Base-by-base conservation (phyloP, 2,329 filamentous ascomycete species). In the Akanthomyces uredinophilus region DNA sequence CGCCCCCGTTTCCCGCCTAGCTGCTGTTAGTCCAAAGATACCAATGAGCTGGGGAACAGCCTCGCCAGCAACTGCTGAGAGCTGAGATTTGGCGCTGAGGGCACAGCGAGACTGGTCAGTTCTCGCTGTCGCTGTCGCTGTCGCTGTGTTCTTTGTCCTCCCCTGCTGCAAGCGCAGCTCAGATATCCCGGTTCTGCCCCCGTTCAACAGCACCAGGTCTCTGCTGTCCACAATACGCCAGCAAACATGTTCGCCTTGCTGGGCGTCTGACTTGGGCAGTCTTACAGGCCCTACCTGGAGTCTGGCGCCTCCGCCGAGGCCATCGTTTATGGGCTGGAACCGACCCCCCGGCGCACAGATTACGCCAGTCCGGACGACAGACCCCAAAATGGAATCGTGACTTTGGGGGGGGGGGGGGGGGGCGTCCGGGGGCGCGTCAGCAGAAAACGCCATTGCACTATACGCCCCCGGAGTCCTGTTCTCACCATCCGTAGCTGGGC, bases 321-420 rank as follows among this genome's bases (percentile, higher is more conserved):
- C 29, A 27, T 46, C 41, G 11, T 55, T 37, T 10, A 46, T 32
- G 47, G 50, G 51, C 59, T 55, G 50, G 58, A 61, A 52, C 20
- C 27, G n/a, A 47, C 47, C 51, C 51, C 27, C 29, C 29, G 41
- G 47, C 51, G 59, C 47, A 55, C 43, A 47, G 43, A 54, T 55
- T 46, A 52, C 59, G 41, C 59, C 59, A 43, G 59, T 53, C 59
- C 59, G 59, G 59, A 55, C 37, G 39, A 54, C 39, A 44, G 50
- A 41, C 51, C 59, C 59, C 59, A 50, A 61, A 61, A 52, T 16
- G 59, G 59, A 55, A 61, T 61, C 59, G 59, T 10, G 43, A 54
- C 43, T 41, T 55, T 20, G 32, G 37, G 39, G n/a, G n/a, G n/a
- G n/a, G n/a, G n/a, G n/a, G n/a, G n/a, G n/a, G n/a, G n/a, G n/a